Conservation (phyloP, 2,329 filamentous ascomycete species). For the Exophiala alcalophila region DNA sequence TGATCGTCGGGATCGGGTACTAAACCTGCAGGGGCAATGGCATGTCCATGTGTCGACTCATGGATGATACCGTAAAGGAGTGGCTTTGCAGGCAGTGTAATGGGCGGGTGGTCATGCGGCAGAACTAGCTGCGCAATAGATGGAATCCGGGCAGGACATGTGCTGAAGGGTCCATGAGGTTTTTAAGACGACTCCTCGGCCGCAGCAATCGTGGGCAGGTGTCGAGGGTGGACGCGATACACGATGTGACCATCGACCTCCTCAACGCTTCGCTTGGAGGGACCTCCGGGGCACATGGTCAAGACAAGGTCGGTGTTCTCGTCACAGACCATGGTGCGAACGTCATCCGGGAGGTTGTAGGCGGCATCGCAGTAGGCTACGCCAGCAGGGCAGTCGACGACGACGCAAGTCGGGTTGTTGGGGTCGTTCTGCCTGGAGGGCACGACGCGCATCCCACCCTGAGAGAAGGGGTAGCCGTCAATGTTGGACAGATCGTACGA, state of each 20-base stretch:
- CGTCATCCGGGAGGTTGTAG: conserved; percentile 30
- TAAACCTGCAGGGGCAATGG: conserved; percentile 23
- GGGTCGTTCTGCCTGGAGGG: conserved; percentile 27
- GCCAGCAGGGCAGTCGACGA: conserved; percentile 29
- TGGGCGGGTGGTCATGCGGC: conserved; percentile 17
- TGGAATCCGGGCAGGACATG: too few species aligned
- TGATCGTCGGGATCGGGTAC: conserved; percentile 29
- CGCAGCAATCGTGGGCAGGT: conserved; percentile 20
- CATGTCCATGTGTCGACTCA: conserved; percentile 30
- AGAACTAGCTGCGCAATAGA: conserved; percentile 30
- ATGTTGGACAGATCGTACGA: conserved; percentile 46
- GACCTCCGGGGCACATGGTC: conserved; percentile 29
- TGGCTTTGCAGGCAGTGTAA: conserved; percentile 26
- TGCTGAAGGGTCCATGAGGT: too few species aligned
- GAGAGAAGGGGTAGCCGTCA: conserved; percentile 42
- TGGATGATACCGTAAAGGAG: conserved; percentile 23
- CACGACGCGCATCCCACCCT: conserved; percentile 26
- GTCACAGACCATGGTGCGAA: conserved; percentile 30
- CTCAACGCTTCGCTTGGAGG: conserved; percentile 22
- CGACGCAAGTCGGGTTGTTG: conserved; percentile 28
- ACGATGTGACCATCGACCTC: conserved; percentile 15
- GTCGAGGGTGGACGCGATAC: conserved; percentile 29
- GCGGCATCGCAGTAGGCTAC: conserved; percentile 25
- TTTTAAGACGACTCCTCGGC: too few species aligned
- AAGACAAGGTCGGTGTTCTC: conserved; percentile 25